Base-by-base conservation (phyloP, 257 asterid genomes). In the Salvia hispanica region DNA sequence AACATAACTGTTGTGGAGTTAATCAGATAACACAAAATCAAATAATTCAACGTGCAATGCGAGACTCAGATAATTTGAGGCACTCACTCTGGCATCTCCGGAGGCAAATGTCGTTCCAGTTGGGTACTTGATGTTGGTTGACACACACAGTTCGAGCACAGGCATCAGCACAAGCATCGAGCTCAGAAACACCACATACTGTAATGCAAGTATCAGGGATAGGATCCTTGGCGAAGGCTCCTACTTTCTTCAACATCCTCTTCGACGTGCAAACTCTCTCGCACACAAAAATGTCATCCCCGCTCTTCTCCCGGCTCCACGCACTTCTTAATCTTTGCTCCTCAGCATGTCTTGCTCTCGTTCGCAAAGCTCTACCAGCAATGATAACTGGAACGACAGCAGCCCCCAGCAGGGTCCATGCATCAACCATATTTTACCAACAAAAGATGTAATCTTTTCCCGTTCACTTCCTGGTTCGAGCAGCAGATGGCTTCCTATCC, bases 81-180 rank as follows among this genome's bases (percentile, higher is more conserved):
- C 99, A 94, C 74, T 94, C 96, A 33, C 87, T 87, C 71, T 91
- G 99, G 76, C 99, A 94, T 66, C 97, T 79, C 4, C 89, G 79
- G 52, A 94, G 97, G 73, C 99, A 94, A 15, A 88, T 85, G 58
- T 91, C 99, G 13, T 94, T 91, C 97, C 97, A 94, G 14, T 88
- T 85, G n/a, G 99, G 99, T 9, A 94, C 96, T 51, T 91, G 97
- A 76, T 91, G 96, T 50, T 94, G 97, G 72, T 87, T 91, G 37
- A 88, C 95, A 57, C 99, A 94, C 0, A 91, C 95, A 1, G 93
- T 87, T 9, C 93, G 81, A 11, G 97, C 97, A 67, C 97, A 91
- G 1, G 97, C 99, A 80, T 94, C 99, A 5, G 97, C 86, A 57
- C 99, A 93, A n/a, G 96, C 96, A 76, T 93, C 99, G 2, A 88